A percentile compares a stretch with the other conserved stretches of the same genome.
phyloP scores from a whole-genome alignment of 1,284 basidiomycete species.

The Leccinum angustisporum region DNA sequence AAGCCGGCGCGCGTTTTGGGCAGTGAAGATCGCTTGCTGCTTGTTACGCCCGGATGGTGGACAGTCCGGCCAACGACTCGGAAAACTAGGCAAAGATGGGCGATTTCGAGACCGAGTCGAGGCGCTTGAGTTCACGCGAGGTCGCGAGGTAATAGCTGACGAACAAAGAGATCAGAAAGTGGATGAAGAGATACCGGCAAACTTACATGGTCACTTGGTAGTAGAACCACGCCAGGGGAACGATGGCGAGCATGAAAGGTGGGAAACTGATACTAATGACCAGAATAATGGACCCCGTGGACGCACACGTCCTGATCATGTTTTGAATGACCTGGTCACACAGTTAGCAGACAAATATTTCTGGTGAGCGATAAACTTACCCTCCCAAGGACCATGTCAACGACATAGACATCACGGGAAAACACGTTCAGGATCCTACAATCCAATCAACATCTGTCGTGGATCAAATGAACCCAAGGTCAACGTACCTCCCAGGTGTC shows the following conservation, averaged over 20 bases:
- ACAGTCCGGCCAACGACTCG: constrained; percentile 82
- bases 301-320: constrained; percentile 60
- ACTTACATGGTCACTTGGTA: constrained; percentile 70
- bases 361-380: constrained; percentile 33
- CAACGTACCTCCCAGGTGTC: constrained; percentile 71
- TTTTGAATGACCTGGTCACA: constrained; percentile 58
- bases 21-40: constrained; percentile 73
- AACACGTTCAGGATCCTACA: constrained; percentile 82
- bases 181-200: neutral
- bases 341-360: neutral
- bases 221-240: constrained; percentile 79
- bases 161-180: constrained; percentile 1
- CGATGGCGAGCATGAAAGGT: constrained; percentile 73
- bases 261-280: constrained; percentile 85
- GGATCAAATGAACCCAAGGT: neutral
- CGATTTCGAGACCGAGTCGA: constrained; percentile 87
- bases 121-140: constrained; percentile 87
- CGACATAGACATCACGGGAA: constrained; percentile 89
- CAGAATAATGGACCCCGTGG: constrained; percentile 71
- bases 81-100: constrained; percentile 92
- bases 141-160: constrained; percentile 86
- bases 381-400: constrained; percentile 80
- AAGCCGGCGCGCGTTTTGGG: constrained; percentile 76
- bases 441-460: neutral
- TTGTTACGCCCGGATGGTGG: constrained; percentile 82